Evolutionary conservation across 202 grass and related monocot species (phyloP), one percentile per base, ranked within the genome.

Genomic region (Miscanthus sacchariflorus): DNA sequence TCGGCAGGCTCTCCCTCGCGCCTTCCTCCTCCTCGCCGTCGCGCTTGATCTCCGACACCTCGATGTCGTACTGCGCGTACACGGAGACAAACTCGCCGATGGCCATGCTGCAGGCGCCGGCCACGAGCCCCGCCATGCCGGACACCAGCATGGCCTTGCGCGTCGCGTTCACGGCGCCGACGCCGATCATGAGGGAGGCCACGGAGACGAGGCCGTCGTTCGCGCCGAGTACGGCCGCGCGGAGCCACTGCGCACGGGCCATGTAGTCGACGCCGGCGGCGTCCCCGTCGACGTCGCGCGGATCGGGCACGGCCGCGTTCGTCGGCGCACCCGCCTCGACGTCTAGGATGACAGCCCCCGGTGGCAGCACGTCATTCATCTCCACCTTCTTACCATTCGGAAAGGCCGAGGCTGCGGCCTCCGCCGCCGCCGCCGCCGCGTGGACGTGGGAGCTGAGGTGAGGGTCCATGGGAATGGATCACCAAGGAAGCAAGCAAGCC

Each of bases 61-160:
- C 88, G 66, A 95, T 95, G 84, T 98, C 96, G 69, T 95, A 95
- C 86, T 95, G 95, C 50, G 95, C 79, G 71, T 98, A 95, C 56
- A 98, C 93, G 46, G 93, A 98, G 6, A 95, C 95, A 81, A 92
- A 95, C 83, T 98, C 95, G 9, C 95, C 93, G 54, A 98, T 95
- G 56, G 93, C 96, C 96, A 98, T 98, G 92, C 93, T 98, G 88
- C 96, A 98, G 14, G 96, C 92, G 38, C 96, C 96, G 5, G 96
- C 96, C 48, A 94, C 96, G 12, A 98, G 87, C 21, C 93, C 96
- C 3, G 92, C 96, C 7, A 95, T 24, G 7, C 95, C 95, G 5
- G 93, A 94, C 44, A 98, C 79, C 46, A 98, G 82, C 96, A 98
- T 95, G 28, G 93, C 85, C 76, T 85, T 90, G 33, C 59, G 45